Conservation (phyloP, 1,284 basidiomycete species). For the Leccinum subatratum region DNA sequence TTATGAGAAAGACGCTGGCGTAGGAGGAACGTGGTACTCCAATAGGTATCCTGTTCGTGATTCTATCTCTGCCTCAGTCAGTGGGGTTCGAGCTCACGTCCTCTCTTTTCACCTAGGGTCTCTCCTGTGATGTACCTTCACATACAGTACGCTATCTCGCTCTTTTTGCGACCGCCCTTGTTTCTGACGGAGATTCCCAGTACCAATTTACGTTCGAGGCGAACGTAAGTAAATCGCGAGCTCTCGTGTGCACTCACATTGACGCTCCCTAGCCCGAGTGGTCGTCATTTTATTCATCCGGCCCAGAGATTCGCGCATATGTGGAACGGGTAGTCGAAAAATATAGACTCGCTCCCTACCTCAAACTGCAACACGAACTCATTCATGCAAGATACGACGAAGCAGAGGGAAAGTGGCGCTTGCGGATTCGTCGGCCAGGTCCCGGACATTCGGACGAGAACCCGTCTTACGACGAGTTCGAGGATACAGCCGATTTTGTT, state of each 20-base stretch:
- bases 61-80: background rate
- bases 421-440: slow-evolving; percentile 42
- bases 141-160: slow-evolving; percentile 39
- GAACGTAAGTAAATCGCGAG: slow-evolving; percentile 35
- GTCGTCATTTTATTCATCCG: slow-evolving; percentile 57
- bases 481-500: slow-evolving; percentile 50
- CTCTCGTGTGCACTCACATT: background rate
- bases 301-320: slow-evolving; percentile 53
- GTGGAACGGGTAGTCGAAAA: slow-evolving; percentile 54
- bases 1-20: slow-evolving; percentile 23
- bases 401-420: slow-evolving; percentile 47
- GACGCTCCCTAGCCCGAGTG: slow-evolving; percentile 43
- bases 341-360: slow-evolving; percentile 50
- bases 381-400: slow-evolving; percentile 49
- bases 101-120: background rate
- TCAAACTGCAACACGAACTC: slow-evolving; percentile 53
- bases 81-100: background rate
- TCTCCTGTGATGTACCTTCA: slow-evolving; percentile 46
- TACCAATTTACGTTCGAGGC: slow-evolving; percentile 57
- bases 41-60: slow-evolving; percentile 37
- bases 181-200: slow-evolving; percentile 29
- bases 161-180: background rate
- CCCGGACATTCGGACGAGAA: slow-evolving; percentile 16
- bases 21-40: slow-evolving; percentile 57
- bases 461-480: slow-evolving; percentile 38